Base-by-base conservation (phyloP, 192 early-diverging fungal genomes). In the Lobosporangium transversale region DNA sequence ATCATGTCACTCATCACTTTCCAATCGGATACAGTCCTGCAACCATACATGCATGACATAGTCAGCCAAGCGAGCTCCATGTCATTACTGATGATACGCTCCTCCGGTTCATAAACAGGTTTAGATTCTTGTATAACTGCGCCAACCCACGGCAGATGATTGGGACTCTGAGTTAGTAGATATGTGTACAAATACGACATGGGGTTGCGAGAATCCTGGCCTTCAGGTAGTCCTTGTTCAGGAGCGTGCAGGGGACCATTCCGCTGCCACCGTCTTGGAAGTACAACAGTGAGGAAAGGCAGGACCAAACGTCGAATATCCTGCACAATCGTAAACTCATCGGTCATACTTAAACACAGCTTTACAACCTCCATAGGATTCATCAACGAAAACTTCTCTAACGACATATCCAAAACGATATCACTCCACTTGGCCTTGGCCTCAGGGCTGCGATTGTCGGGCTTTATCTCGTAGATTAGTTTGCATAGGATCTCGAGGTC, bases 401-500 rank as follows among this genome's bases (percentile, higher is more conserved):
- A 42, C 10, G 79, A 67, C 1, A 76, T 44, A n/a, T 76, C 59
- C 50, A 67, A 26, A 29, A 76, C 20, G 6, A 65, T 76, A 24
- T 47, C 65, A 0, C 51, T 33, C 63, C 63, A 76, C 52, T 27
- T 80, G 20, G 15, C 56, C 49, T 42, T 50, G 30, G 33, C 66
- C 32, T 62, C 73, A 30, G 58, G 53, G 21, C 35, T 68, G 29
- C 56, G 66, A 53, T 30, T 51, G 11, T 68, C 42, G n/a, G 78
- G 81, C 43, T 78, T 83, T 30, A 82, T 87, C 36, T 87, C 84
- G 62, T 91, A 91, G 2, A 91, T 51, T 11, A 89, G 63, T 45
- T 83, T 83, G 30, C 79, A 85, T 15, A 91, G 51, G 53, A 88
- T 87, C 26, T 84, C 78, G 24, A 89, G 75, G 47, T 88, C 78